phyloP scores from a whole-genome alignment of 257 asterid genomes.

The Nicotiana otophora region DNA sequence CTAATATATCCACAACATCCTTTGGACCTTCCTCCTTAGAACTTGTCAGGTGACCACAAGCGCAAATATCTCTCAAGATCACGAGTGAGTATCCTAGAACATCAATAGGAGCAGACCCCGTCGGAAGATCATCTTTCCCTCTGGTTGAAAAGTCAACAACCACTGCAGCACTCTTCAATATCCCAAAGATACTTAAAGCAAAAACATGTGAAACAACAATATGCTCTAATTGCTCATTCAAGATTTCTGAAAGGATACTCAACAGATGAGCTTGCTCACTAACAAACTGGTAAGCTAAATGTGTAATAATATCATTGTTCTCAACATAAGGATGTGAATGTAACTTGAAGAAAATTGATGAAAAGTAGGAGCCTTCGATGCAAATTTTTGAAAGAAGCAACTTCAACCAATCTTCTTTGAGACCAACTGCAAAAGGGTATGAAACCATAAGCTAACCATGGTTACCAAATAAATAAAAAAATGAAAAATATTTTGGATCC shows the following conservation, averaged over 20 bases:
- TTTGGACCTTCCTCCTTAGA: conserved; percentile 18
- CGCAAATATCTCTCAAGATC: conserved; percentile 66
- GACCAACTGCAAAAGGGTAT: conserved; percentile 52
- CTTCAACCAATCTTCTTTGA: conserved; percentile 56
- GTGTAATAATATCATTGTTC: conserved; percentile 8
- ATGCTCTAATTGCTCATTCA: conserved; percentile 43
- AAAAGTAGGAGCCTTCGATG: conserved; percentile 36
- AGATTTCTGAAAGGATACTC: conserved; percentile 45
- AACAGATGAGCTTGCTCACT: conserved; percentile 49
- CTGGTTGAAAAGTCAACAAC: conserved; percentile 37
- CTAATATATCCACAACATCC: conserved; percentile 39
- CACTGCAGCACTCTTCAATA: conserved; percentile 35
- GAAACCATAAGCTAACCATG: background rate
- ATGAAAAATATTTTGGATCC: background rate
- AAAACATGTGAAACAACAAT: conserved; percentile 35
- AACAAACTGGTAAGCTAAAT: conserved; percentile 27
- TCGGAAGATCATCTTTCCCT: conserved; percentile 52
- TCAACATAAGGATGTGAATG: conserved; percentile 15
- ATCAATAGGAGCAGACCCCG: conserved; percentile 51
- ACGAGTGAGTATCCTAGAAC: conserved; percentile 58
- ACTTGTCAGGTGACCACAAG: conserved; percentile 29
- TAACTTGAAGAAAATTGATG: conserved; percentile 43
- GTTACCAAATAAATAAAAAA: background rate
- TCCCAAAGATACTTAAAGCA: conserved; percentile 31
- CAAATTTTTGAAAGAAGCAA: conserved; percentile 57